Percentiles rank a stretch among this genome's conserved stretches.
phyloP scores from a whole-genome alignment of 192 early-diverging fungal genomes.

The Coemansia sp. region DNA sequence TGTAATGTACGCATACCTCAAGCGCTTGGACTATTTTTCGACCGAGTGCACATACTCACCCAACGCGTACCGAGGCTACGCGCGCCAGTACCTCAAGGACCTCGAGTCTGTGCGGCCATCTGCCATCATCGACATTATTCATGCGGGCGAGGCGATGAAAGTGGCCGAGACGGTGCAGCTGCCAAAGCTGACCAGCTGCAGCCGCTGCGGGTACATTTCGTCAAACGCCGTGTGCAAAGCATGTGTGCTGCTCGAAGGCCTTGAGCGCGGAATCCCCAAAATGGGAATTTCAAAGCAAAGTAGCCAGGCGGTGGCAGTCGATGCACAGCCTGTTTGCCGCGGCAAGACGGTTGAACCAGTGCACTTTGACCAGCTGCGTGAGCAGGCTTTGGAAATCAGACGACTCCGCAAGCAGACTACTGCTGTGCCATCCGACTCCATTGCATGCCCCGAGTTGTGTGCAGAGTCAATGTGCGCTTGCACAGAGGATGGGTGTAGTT shows the following conservation, averaged over 20 bases:
- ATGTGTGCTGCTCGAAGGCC: conserved; percentile 87
- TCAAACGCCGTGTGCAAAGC: conserved; percentile 92
- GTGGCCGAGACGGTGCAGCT: conserved; percentile 65
- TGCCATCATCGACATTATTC: conserved; percentile 93
- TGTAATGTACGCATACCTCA: conserved; percentile 98
- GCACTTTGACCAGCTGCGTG: conserved; percentile 47
- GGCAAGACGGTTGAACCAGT: conserved; percentile 28
- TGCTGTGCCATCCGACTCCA: neutral
- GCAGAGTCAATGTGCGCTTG: neutral
- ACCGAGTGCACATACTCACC: conserved; percentile 98
- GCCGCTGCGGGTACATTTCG: conserved; percentile 93
- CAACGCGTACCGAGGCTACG: conserved; percentile 95
- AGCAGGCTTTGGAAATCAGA: conserved; percentile 33
- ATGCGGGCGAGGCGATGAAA: conserved; percentile 88
- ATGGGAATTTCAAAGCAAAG: conserved; percentile 53
- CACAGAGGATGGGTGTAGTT: neutral
- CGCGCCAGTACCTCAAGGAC: conserved; percentile 92
- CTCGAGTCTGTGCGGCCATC: conserved; percentile 85
- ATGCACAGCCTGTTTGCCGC: neutral
- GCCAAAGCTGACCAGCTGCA: conserved; percentile 66
- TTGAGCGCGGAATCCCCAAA: conserved; percentile 85
- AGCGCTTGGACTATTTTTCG: conserved; percentile 96
- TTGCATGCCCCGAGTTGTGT: neutral
- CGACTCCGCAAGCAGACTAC: conserved; percentile 1
- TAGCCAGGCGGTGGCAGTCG: conserved; percentile 5